Percentiles rank a stretch among this genome's conserved stretches.
Evolutionary conservation across 176 grass and related monocot species (phyloP).

Genomic region (Secale cereale): DNA sequence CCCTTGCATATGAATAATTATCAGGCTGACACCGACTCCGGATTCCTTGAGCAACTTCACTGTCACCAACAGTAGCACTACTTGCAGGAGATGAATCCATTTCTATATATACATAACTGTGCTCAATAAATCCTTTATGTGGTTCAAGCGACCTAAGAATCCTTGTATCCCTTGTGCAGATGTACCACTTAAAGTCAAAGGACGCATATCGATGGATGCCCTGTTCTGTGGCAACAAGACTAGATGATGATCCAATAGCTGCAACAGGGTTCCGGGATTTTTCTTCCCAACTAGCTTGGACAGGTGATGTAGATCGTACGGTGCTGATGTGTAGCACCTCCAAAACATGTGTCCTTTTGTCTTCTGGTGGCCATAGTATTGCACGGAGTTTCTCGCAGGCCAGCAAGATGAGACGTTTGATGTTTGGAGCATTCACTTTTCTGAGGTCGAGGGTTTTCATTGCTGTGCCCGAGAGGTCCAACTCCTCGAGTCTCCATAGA

Average conservation of each 20-base stretch:
- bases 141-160: not conserved
- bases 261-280: not conserved
- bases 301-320: not conserved
- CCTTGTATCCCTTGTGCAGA: not conserved
- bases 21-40: not conserved
- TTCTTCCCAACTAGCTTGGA: not conserved
- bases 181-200: not conserved
- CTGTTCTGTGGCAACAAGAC: not conserved
- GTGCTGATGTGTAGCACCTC: not conserved
- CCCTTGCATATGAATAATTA: not conserved
- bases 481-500: rapidly evolving
- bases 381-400: slow-evolving; percentile 1
- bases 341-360: rapidly evolving
- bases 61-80: not conserved
- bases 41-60: not conserved
- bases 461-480: not conserved
- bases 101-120: not conserved
- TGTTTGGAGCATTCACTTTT: rapidly evolving
- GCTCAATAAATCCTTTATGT: not conserved
- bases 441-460: not conserved
- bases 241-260: not conserved
- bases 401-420: not conserved
- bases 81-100: not conserved
- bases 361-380: not conserved
- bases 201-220: not conserved